A percentile compares a stretch with the other conserved stretches of the same genome.
Conservation (phyloP, 352 stramenopile genomes). For the Pythium myriotylum region DNA sequence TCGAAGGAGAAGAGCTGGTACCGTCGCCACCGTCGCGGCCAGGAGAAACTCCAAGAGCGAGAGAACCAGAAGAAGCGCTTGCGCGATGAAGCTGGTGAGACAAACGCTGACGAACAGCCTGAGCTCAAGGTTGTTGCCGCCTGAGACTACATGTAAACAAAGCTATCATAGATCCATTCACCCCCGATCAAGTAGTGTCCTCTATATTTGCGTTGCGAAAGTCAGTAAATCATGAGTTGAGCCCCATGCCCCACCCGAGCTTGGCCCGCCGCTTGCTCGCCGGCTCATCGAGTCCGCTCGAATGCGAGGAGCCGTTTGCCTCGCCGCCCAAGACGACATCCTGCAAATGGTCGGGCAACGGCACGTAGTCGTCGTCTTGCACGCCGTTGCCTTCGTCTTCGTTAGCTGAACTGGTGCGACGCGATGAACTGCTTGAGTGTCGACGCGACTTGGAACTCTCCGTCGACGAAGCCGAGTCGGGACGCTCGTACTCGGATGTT, state of each 20-base stretch:
- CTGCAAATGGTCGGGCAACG: slow-evolving; percentile 18
- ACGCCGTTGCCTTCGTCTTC: slow-evolving; percentile 6
- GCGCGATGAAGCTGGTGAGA: slow-evolving; percentile 11
- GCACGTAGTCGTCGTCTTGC: slow-evolving; percentile 10
- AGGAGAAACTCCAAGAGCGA: slow-evolving; percentile 58
- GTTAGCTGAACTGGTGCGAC: slow-evolving; percentile 7
- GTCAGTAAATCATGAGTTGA: slow-evolving; percentile 28
- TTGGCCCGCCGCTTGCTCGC: slow-evolving; percentile 53
- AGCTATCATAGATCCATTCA: neutral
- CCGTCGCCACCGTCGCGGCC: slow-evolving; percentile 72
- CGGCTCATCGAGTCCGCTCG: slow-evolving; percentile 3
- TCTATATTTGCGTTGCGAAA: too few species aligned
- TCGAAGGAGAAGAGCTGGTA: slow-evolving; percentile 78
- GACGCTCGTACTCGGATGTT: slow-evolving; percentile 8
- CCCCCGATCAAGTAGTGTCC: neutral
- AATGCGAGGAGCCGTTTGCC: neutral
- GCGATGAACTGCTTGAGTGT: neutral
- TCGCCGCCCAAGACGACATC: slow-evolving; percentile 7
- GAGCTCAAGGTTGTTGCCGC: slow-evolving; percentile 20
- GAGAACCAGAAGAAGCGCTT: slow-evolving; percentile 42
- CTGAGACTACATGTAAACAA: neutral
- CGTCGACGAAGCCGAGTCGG: slow-evolving; percentile 16
- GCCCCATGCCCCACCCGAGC: slow-evolving; percentile 82
- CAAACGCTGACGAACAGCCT: slow-evolving; percentile 1
- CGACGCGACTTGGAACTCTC: slow-evolving; percentile 16